A percentile compares a stretch with the other conserved stretches of the same genome.
These are phyloP conservation scores for Pontederia paniculata DNA, from an alignment of 176 grass and related monocot genomes.

Conservation along the genomic window DNA sequence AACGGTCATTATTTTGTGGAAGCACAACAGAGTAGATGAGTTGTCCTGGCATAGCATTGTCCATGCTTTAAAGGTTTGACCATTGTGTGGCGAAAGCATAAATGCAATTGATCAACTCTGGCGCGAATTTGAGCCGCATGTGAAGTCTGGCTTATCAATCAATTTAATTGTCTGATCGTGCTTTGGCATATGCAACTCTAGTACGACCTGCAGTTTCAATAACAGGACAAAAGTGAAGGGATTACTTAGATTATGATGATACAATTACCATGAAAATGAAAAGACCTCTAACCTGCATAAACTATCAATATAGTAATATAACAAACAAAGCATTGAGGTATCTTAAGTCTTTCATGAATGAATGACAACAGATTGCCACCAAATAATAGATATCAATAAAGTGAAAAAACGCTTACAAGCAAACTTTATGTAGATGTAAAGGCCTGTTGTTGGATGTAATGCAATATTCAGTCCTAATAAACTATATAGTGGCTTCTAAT, in stretches of 20 bases:
- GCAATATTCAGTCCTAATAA: background rate
- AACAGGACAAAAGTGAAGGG: background rate
- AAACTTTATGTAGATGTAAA: no score
- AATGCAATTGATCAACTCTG: background rate
- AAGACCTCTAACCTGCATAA: background rate
- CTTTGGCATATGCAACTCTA: conserved; percentile 57
- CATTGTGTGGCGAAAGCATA: background rate
- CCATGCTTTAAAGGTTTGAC: no score
- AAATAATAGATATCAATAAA: no score
- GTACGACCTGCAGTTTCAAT: conserved; percentile 36
- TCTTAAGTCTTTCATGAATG: no score
- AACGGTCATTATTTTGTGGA: no score
- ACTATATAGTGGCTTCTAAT: background rate
- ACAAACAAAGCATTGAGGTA: no score
- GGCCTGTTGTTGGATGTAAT: background rate
- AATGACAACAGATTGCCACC: no score
- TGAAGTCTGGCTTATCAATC: conserved; percentile 62
- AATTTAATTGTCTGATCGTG: conserved; percentile 39
- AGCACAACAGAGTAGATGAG: no score
- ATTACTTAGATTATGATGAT: background rate
- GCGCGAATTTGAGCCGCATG: conserved; percentile 28
- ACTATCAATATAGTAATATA: no score
- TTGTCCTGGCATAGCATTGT: no score
- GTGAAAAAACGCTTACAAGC: no score
- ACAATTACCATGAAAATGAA: background rate